Conservation (phyloP, 305 asterid genomes). For the Fraxinus platypoda region DNA sequence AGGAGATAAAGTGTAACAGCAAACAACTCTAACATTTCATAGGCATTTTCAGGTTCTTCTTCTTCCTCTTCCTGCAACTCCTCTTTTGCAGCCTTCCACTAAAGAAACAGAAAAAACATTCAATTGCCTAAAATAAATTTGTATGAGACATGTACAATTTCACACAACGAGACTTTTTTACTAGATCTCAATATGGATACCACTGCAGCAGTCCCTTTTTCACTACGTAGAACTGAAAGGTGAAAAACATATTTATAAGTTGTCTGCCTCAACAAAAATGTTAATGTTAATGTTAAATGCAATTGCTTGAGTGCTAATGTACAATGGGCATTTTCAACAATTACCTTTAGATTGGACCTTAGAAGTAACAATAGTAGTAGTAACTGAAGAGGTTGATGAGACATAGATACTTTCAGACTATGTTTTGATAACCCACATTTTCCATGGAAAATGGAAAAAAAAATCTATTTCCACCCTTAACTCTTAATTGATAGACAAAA, state of each 20-base stretch:
- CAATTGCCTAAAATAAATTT: background rate
- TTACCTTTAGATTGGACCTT: slow-evolving; percentile 75
- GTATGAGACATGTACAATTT: background rate
- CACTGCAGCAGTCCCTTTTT: slow-evolving; percentile 64
- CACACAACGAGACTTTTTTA: slow-evolving; percentile 47
- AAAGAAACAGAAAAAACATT: slow-evolving; percentile 15
- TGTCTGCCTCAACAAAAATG: background rate
- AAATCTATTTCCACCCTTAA: too few relatives aligned
- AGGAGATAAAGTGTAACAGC: too few relatives aligned
- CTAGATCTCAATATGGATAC: slow-evolving; percentile 76
- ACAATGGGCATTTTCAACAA: background rate
- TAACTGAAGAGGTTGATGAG: slow-evolving; percentile 44
- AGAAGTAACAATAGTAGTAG: slow-evolving; percentile 39
- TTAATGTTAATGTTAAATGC: slow-evolving; percentile 10
- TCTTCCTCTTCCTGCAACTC: slow-evolving; percentile 75
- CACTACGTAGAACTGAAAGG: slow-evolving; percentile 57
- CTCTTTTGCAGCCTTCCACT: slow-evolving; percentile 99
- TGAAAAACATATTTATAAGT: slow-evolving; percentile 22
- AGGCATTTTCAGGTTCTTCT: slow-evolving; percentile 74
- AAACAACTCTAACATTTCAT: too few relatives aligned
- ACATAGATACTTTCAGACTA: slow-evolving; percentile 31
- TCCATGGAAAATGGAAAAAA: too few relatives aligned
- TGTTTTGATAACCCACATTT: too few relatives aligned
- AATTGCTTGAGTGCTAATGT: background rate
- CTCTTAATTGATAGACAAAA: too few relatives aligned